Evolutionary conservation across 805 yeast species (phyloP).

Genomic region (Starmerella floris): DNA sequence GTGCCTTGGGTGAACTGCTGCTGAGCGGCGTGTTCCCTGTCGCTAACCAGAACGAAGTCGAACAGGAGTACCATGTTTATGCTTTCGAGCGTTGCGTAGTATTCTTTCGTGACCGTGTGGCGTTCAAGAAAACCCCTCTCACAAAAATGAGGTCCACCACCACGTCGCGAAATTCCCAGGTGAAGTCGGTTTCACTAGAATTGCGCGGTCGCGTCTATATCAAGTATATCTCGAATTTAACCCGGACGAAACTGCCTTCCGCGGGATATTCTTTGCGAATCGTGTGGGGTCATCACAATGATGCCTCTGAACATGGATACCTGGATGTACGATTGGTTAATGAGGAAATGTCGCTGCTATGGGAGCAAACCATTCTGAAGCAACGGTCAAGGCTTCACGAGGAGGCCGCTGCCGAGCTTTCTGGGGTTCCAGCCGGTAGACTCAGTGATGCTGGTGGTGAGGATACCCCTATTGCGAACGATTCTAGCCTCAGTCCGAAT

Average conservation of each 20-base stretch:
- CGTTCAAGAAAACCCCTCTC: constrained; percentile 38
- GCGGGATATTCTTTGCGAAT: constrained; percentile 25
- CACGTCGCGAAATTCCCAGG: constrained; percentile 12
- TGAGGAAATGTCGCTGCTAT: constrained; percentile 70
- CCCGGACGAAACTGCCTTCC: constrained; percentile 22
- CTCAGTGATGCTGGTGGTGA: constrained; percentile 1
- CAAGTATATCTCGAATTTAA: constrained; percentile 40
- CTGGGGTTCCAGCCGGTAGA: neutral
- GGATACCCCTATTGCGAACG: neutral
- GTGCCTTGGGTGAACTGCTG: constrained; percentile 72
- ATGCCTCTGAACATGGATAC: constrained; percentile 73
- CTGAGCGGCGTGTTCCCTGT: constrained; percentile 52
- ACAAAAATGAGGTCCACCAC: neutral
- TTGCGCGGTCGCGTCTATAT: constrained; percentile 74
- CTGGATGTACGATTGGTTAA: constrained; percentile 69
- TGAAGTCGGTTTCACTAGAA: constrained; percentile 33
- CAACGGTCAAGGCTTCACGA: neutral
- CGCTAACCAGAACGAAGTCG: constrained; percentile 30
- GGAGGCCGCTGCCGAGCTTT: neutral
- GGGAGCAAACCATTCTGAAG: constrained; percentile 39
- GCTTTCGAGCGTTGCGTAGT: constrained; percentile 62
- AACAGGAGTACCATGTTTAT: constrained; percentile 79
- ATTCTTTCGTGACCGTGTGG: constrained; percentile 47
- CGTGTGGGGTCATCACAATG: constrained; percentile 32
- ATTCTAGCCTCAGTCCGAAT: neutral